A percentile compares a stretch with the other conserved stretches of the same genome.
Conservation (phyloP, 805 yeast species). For the Pichia insulana region DNA sequence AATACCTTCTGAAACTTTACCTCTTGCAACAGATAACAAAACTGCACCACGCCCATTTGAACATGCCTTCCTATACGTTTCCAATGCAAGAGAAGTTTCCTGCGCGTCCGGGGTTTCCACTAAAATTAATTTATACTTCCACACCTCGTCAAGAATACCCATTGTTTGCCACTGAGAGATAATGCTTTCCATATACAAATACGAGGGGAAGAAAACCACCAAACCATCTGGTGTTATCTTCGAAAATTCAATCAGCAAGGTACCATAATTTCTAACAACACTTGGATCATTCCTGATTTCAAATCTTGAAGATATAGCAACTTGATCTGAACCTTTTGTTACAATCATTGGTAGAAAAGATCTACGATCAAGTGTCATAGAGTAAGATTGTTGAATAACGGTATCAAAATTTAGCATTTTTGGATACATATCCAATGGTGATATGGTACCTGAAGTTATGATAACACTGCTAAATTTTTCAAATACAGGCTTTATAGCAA, state of each 20-base stretch:
- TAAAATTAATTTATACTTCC: constrained; percentile 91
- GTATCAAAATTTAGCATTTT: constrained; percentile 92
- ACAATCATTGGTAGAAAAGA: constrained; percentile 93
- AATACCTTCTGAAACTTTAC: constrained; percentile 96
- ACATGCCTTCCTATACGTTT: constrained; percentile 93
- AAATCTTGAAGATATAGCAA: constrained; percentile 90
- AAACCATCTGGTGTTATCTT: constrained; percentile 96
- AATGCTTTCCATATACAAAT: constrained; percentile 95
- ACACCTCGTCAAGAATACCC: constrained; percentile 97
- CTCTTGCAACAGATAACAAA: constrained; percentile 93
- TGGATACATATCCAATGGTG: constrained; percentile 98
- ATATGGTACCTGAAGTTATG: constrained; percentile 95
- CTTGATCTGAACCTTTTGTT: constrained; percentile 97
- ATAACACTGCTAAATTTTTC: constrained; percentile 87
- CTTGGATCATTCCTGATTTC: constrained; percentile 97
- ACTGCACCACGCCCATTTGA: constrained; percentile 97
- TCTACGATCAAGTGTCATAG: constrained; percentile 89
- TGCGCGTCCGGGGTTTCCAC: constrained; percentile 99
- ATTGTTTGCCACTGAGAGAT: constrained; percentile 98
- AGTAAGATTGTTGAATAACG: constrained; percentile 86
- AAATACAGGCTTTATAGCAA: constrained; percentile 94
- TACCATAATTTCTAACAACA: constrained; percentile 94
- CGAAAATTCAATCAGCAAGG: constrained; percentile 81
- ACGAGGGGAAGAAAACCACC: constrained; percentile 96
- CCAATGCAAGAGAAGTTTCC: constrained; percentile 91